Base-by-base conservation (phyloP, 257 asterid species). In the Oldenlandia corymbosa region DNA sequence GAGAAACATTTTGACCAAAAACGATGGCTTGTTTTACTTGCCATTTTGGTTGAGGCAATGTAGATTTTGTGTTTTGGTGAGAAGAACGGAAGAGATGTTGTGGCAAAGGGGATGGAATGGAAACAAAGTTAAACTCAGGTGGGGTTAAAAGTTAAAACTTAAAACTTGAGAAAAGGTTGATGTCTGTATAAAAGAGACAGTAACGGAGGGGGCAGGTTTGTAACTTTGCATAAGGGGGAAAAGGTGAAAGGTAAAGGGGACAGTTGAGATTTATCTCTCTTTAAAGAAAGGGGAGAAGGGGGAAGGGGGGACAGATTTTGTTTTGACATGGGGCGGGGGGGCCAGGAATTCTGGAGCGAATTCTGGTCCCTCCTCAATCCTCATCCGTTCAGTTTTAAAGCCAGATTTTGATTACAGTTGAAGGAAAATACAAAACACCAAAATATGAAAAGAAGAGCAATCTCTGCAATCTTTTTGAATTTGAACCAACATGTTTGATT, bases 261-360 rank as follows among this genome's bases (percentile, higher is more conserved):
- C 72, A 62, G 62, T 57, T 39, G 67, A 68, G 80, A 76, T 71
- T 57, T 71, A 42, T n/a, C 46, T 74, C n/a, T n/a, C n/a, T n/a
- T 71, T 53, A 50, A 62, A 67, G 42, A 77, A 80, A 70, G 78
- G 31, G 30, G 50, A 45, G 27, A 9, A 34, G 39, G 39, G 9
- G 39, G 9, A 9, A 34, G 39, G 39, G 36, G 3, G 24, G 7
- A 16, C 23, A 45, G 75, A 72, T 72, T 69, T 78, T 73, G 66
- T 60, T 70, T 70, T 68, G 78, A 67, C 71, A 41, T 23, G 66
- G 48, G 24, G 34, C 58, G n/a, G n/a, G n/a, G n/a, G n/a, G n/a
- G n/a, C 65, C 78, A 17, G 30, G 43, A 58, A 58, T 64, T 58
- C 68, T 70, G 42, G 61, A n/a, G n/a, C n/a, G n/a, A n/a, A n/a